These are phyloP conservation scores for Lasiosphaeris hirsuta DNA, from an alignment of 495 filamentous ascomycete species.

Conservation along the genomic window DNA sequence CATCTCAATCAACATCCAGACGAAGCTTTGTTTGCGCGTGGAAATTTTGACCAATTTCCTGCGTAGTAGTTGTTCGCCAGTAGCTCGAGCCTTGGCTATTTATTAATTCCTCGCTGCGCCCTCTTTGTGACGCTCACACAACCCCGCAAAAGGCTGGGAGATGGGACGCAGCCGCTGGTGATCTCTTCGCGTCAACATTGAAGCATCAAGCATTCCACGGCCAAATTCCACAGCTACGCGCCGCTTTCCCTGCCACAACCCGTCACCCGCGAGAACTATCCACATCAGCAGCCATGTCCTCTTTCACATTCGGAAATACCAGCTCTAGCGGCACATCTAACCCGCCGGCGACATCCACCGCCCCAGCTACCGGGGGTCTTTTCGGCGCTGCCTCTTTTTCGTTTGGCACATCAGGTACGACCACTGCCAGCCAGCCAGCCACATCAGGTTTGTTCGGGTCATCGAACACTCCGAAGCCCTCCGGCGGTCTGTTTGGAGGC, in stretches of 20 bases:
- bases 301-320: constrained; percentile 7
- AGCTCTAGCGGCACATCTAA: constrained; percentile 35
- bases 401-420: constrained; percentile 31
- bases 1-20: background rate
- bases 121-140: too few species aligned
- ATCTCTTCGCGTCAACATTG: background rate
- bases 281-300: background rate
- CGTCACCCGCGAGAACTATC: background rate
- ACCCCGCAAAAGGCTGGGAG: background rate
- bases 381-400: constrained; percentile 36
- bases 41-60: background rate
- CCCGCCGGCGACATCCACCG: constrained; percentile 37
- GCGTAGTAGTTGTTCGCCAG: background rate
- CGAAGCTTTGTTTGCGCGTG: background rate
- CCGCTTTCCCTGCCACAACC: too few species aligned
- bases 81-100: too few species aligned
- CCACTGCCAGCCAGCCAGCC: constrained; percentile 27
- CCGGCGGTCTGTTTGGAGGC: constrained; percentile 24
- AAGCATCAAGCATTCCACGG: background rate
- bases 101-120: too few species aligned
- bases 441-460: constrained; percentile 38
- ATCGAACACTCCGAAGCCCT: constrained; percentile 9
- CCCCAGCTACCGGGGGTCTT: constrained; percentile 37
- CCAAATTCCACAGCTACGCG: too few species aligned
- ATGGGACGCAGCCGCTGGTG: constrained; percentile 8